Evolutionary conservation across 495 filamentous ascomycete species (phyloP), one percentile per base, ranked within the genome.

Genomic region (Friedmanniomyces endolithicus): DNA sequence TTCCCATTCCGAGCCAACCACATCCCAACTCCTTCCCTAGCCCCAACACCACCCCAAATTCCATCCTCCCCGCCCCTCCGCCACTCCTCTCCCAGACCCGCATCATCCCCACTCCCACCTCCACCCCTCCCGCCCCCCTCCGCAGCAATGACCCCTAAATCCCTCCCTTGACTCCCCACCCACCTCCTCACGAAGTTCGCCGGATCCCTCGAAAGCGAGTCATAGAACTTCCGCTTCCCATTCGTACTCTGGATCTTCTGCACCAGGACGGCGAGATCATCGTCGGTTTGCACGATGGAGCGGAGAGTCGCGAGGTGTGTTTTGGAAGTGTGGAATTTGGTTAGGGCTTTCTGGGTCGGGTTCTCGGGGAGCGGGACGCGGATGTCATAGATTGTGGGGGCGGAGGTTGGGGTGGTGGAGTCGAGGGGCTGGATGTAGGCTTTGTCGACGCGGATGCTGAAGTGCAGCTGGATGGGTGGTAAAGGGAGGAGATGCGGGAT

Each of bases 381-480:
- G 58, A 98, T 74, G 70, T 95, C 90, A 74, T 95, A 94, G 67
- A 95, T 74, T 25, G 87, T 95, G 1, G 64, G 64, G 11, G 52
- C 22, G 29, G 57, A 60, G 39, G n/a, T n/a, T n/a, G n/a, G n/a
- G n/a, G n/a, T n/a, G n/a, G n/a, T n/a, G 61, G 52, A 31, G 27
- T 31, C 4, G 27, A 9, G 9, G 71, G 68, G 53, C 43, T 70
- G 68, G 73, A 92, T 84, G 71, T 88, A 92, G 11, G 84, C 79
- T 64, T 85, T 80, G 68, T 97, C 92, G 41, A 94, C 84, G 62
- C 94, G 90, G 68, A 97, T 94, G 35, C 88, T 97, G 72, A 96
- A 98, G 27, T 78, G 75, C 22, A 97, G 80, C 58, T 85, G 81
- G 65, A 96, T 78, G 0, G 92, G 92, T 6, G 89, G 82, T 16